These are phyloP conservation scores for Sinapis alba DNA, from an alignment of 441 rosid genomes.

Conservation along the genomic window DNA sequence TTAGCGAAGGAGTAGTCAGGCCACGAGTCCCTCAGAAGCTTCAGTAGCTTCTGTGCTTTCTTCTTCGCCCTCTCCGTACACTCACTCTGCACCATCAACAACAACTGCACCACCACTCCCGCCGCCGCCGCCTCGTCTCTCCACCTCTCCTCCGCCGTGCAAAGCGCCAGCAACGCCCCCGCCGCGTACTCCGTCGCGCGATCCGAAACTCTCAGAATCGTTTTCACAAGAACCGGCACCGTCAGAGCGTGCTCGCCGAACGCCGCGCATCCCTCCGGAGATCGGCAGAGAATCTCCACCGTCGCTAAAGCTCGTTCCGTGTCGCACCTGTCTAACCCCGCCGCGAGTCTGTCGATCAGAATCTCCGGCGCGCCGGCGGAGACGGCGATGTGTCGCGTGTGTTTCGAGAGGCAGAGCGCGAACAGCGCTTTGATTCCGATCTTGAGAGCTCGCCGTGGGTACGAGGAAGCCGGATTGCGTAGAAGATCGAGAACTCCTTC, in stretches of 20 bases:
- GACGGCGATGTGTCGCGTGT: conserved; percentile 69
- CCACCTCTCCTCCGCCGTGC: conserved; percentile 66
- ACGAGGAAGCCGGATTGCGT: conserved; percentile 43
- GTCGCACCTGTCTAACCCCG: conserved; percentile 79
- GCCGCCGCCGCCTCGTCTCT: conserved; percentile 77
- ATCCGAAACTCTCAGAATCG: conserved; percentile 74
- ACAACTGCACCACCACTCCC: conserved; percentile 75
- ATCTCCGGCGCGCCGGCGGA: conserved; percentile 72
- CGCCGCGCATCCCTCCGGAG: conserved; percentile 67
- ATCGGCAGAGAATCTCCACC: conserved; percentile 72
- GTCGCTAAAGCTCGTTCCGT: conserved; percentile 86
- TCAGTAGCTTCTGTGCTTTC: conserved; percentile 83
- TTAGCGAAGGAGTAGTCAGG: conserved; percentile 64
- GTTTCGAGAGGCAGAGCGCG: conserved; percentile 70
- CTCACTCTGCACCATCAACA: conserved; percentile 86
- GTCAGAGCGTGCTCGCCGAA: conserved; percentile 69
- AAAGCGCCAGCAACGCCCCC: conserved; percentile 79
- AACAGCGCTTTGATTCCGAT: conserved; percentile 70
- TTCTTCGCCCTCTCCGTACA: conserved; percentile 93
- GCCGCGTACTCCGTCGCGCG: conserved; percentile 94
- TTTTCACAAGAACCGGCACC: conserved; percentile 74
- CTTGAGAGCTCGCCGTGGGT: conserved; percentile 67
- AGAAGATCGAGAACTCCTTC: conserved; percentile 69
- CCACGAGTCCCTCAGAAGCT: conserved; percentile 85
- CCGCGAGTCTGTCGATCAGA: conserved; percentile 60